Percentiles rank a stretch among this genome's conserved stretches.
These are phyloP conservation scores for Pichia phayaonensis DNA, from an alignment of 805 yeast genomes.

Conservation along the genomic window DNA sequence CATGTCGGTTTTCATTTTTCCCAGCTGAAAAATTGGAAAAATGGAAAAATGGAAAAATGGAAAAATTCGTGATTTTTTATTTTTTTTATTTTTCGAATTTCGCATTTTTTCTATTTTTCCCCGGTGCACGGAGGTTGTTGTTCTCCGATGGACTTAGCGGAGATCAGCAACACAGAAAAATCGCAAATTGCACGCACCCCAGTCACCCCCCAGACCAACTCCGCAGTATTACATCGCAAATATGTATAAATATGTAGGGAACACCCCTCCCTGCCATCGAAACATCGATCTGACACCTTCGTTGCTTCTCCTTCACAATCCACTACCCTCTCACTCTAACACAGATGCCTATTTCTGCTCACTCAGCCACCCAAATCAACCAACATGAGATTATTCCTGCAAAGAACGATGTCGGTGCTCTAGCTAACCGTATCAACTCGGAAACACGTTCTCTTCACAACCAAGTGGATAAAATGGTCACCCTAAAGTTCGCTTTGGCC, in stretches of 20 bases:
- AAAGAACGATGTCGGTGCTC: slow-evolving; percentile 75
- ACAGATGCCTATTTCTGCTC: slow-evolving; percentile 10
- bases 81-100: too few species aligned
- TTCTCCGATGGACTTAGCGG: neutral
- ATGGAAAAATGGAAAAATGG: too few species aligned
- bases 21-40: too few species aligned
- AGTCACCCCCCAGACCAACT: too few species aligned
- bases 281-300: too few species aligned
- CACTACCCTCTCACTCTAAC: too few species aligned
- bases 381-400: slow-evolving; percentile 60
- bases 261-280: too few species aligned
- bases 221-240: too few species aligned
- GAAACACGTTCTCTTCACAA: slow-evolving; percentile 63
- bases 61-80: too few species aligned
- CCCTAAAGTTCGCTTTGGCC: slow-evolving; percentile 66
- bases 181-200: neutral
- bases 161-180: slow-evolving; percentile 11
- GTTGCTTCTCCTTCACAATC: too few species aligned
- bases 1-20: neutral
- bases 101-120: too few species aligned
- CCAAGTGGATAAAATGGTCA: slow-evolving; percentile 59
- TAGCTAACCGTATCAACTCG: slow-evolving; percentile 71
- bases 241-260: too few species aligned
- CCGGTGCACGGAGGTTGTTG: neutral
- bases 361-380: slow-evolving; percentile 10